Conservation (phyloP, 345 rosid genomes). For the Eucalyptus polyanthemos region DNA sequence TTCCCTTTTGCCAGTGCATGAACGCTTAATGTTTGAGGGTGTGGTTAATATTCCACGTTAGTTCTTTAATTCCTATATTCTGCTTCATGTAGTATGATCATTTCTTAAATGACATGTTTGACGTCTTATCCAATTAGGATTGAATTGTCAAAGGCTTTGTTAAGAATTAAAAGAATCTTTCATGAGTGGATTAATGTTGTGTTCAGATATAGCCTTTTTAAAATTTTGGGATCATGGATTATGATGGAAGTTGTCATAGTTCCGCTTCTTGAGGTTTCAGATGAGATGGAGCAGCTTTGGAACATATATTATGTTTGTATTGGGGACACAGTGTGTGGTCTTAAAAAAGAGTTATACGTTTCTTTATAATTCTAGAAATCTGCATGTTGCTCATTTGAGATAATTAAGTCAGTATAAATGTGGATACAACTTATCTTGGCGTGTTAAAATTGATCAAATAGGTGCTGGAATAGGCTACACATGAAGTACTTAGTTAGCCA, state of each 20-base stretch:
- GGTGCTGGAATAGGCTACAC: background rate
- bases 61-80: background rate
- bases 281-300: background rate
- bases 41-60: background rate
- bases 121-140: background rate
- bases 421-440: background rate
- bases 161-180: background rate
- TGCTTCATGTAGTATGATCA: background rate
- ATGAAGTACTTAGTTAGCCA: background rate
- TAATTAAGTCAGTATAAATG: background rate
- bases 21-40: background rate
- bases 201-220: background rate
- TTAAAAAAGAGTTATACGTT: background rate
- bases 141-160: background rate
- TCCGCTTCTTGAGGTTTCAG: background rate
- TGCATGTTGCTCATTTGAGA: background rate
- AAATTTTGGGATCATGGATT: background rate
- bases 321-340: background rate
- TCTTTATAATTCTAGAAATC: background rate
- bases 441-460: background rate
- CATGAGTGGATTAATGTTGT: background rate
- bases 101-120: background rate
- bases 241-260: background rate
- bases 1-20: background rate
- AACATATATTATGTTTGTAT: background rate